Evolutionary conservation across 495 filamentous ascomycete genomes (phyloP), one percentile per base, ranked within the genome.

Genomic region (Podospora comata): DNA sequence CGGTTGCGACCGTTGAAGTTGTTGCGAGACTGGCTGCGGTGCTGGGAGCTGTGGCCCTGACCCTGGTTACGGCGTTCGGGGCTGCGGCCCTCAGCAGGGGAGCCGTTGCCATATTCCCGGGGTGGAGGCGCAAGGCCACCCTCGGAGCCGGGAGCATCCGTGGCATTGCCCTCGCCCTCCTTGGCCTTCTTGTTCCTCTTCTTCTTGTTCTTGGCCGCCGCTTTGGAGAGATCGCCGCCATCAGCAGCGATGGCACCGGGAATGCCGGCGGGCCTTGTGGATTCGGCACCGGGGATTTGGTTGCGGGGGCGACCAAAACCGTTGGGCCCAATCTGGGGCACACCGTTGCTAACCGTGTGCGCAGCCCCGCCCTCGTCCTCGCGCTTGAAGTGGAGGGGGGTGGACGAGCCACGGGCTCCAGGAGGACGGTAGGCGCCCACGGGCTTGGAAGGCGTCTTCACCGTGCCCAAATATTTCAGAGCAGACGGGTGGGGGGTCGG

Each of bases 111-210:
- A 70, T 76, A 67, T 62, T 81, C 77, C 63, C 76, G 73, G 72
- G 77, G 54, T 11, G 81, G 81, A 30, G 80, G 80, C 27, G 82
- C 80, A 16, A 82, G 73, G 20, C 80, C 78, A 58, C 74, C 77
- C 13, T 74, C 73, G 28, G 64, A 58, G 28, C 70, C 74, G 2
- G 60, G 70, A 48, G 60, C 66, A n/a, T 67, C 72, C 61, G 75
- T 80, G 67, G 69, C 77, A 70, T 79, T 91, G 5, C 85, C 85
- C 30, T 94, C 92, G 77, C 93, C 95, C 30, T 88, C 87, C 79
- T 97, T 98, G 85, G 96, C 97, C 65, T 93, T 94, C 75, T 94
- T 86, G 86, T 99, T 99, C 86, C 97, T 98, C 88, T 97, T 97
- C 82, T 98, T 99, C 83, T 97, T 97, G 82, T 97, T 98, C 83